These are phyloP conservation scores for Penicillium thymicola DNA, from an alignment of 2,329 filamentous ascomycete species.

Conservation along the genomic window DNA sequence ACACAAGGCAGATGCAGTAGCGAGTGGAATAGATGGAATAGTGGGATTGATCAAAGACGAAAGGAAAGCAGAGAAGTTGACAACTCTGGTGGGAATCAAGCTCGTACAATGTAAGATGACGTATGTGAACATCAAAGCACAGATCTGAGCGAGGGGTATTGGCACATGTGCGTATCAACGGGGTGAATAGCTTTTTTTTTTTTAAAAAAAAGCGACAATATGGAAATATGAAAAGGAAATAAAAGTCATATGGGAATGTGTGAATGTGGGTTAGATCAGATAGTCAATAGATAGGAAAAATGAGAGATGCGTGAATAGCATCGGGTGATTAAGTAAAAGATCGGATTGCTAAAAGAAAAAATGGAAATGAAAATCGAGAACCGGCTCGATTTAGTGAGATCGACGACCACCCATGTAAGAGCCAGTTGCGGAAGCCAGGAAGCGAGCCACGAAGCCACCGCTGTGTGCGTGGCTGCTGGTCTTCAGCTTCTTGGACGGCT, in stretches of 20 bases:
- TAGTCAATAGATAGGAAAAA: not conserved
- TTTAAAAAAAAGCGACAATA: constrained; percentile 15
- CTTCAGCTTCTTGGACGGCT: constrained; percentile 44
- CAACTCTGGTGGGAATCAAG: not conserved
- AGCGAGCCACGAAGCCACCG: constrained; percentile 43
- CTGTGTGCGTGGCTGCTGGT: constrained; percentile 27
- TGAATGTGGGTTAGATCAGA: not conserved
- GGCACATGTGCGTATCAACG: constrained; percentile 18
- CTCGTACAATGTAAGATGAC: not conserved
- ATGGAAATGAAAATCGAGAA: constrained; percentile 9
- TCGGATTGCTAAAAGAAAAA: not conserved
- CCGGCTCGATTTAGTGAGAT: constrained; percentile 27
- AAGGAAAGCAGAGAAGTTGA: not conserved
- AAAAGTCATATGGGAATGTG: constrained; percentile 2
- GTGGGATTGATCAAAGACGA: not conserved
- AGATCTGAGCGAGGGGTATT: constrained; percentile 17
- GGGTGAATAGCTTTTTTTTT: constrained; percentile 16
- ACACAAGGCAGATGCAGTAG: not conserved
- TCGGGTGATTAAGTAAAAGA: constrained; percentile 9
- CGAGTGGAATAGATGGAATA: not conserved
- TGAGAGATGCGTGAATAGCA: not conserved
- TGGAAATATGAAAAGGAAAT: constrained; percentile 2
- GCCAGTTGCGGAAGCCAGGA: constrained; percentile 43
- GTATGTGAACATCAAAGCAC: not conserved
- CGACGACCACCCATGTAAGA: constrained; percentile 43